phyloP scores from a whole-genome alignment of 768 basidiomycete species.

The Boletus sp. region DNA sequence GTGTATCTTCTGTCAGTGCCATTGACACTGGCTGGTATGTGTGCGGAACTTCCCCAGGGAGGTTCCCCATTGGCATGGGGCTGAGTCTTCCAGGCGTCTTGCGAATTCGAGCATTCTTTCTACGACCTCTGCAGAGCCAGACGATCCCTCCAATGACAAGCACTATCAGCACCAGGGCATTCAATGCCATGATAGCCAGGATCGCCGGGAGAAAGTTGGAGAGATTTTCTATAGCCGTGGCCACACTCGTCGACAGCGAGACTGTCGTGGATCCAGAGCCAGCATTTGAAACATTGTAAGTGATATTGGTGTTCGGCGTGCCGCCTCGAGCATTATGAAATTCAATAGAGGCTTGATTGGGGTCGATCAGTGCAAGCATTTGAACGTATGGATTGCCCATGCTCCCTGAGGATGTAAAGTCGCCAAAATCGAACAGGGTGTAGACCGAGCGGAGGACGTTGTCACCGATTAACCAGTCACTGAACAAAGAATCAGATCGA shows the following conservation, averaged over 20 bases:
- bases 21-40: slow-evolving; percentile 72
- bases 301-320: slow-evolving; percentile 61
- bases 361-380: slow-evolving; percentile 66
- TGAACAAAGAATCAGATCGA: slow-evolving; percentile 28
- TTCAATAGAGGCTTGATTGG: slow-evolving; percentile 65
- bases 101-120: slow-evolving; percentile 36
- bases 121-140: slow-evolving; percentile 50
- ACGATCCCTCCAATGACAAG: slow-evolving; percentile 54
- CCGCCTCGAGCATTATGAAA: slow-evolving; percentile 72
- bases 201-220: slow-evolving; percentile 68
- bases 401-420: slow-evolving; percentile 59
- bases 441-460: slow-evolving; percentile 83
- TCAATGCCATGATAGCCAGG: slow-evolving; percentile 74
- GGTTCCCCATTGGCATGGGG: slow-evolving; percentile 56
- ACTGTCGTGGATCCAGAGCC: slow-evolving; percentile 45
- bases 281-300: slow-evolving; percentile 52
- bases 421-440: slow-evolving; percentile 82
- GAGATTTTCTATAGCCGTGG: slow-evolving; percentile 59
- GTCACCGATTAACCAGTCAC: slow-evolving; percentile 83
- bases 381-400: slow-evolving; percentile 81
- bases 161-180: slow-evolving; percentile 64
- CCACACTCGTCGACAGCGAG: slow-evolving; percentile 56
- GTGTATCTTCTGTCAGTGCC: slow-evolving; percentile 45
- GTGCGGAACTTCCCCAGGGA: slow-evolving; percentile 34
- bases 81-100: slow-evolving; percentile 46